Conservation (phyloP, 73 alveolate species). For the Chromera velia region DNA sequence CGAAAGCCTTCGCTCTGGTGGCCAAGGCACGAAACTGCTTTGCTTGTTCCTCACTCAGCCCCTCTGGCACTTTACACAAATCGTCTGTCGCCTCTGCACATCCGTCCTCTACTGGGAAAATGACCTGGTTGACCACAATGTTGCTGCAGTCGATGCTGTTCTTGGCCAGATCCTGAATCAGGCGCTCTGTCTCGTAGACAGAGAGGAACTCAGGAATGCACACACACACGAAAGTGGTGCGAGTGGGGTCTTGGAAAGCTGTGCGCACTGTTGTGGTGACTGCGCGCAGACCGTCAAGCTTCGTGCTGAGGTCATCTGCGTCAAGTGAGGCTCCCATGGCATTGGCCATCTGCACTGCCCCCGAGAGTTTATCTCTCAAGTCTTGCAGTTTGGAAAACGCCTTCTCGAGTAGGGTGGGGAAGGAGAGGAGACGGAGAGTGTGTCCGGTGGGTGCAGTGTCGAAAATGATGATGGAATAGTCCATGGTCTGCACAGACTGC, state of each 20-base stretch:
- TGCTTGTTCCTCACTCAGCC: neutral
- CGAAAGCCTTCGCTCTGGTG: too few relatives aligned
- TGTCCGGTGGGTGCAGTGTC: constrained; percentile 99
- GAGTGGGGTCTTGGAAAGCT: constrained; percentile 70
- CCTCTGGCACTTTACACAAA: neutral
- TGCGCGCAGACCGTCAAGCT: constrained; percentile 70
- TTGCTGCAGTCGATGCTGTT: constrained; percentile 86
- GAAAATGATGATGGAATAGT: constrained; percentile 74
- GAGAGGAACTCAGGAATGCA: constrained; percentile 96
- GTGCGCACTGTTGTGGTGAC: constrained; percentile 74
- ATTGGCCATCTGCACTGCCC: constrained; percentile 62
- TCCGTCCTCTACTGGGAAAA: constrained; percentile 79
- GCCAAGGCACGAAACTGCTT: too few relatives aligned
- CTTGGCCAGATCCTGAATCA: constrained; percentile 88
- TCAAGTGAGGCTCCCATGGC: constrained; percentile 43
- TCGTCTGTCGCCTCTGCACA: constrained; percentile 54
- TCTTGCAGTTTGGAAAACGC: constrained; percentile 73
- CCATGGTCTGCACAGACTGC: constrained; percentile 68
- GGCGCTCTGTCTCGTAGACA: constrained; percentile 95
- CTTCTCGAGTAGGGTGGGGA: constrained; percentile 88
- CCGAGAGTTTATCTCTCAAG: constrained; percentile 73
- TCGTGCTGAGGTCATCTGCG: neutral
- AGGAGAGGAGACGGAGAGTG: constrained; percentile 87
- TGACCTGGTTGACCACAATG: constrained; percentile 90
- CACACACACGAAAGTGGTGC: constrained; percentile 93